Evolutionary conservation across 257 asterid species (phyloP).

Genomic region (Misopates orontium): DNA sequence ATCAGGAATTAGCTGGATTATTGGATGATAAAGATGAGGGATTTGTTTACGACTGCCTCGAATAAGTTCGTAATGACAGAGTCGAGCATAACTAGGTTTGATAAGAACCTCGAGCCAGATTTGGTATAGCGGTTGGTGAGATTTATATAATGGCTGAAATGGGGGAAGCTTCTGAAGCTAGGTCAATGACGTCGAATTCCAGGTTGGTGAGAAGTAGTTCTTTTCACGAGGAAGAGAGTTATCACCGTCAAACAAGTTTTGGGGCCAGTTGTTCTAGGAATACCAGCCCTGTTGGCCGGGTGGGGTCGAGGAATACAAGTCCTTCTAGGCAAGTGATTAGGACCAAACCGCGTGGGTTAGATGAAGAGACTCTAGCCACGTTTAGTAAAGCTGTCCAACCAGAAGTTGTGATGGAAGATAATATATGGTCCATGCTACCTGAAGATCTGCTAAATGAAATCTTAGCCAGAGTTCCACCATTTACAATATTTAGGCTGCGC

Average conservation of each 20-base stretch:
- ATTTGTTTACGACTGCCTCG: constrained; percentile 9
- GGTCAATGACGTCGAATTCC: constrained; percentile 44
- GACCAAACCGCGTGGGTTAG: constrained; percentile 96
- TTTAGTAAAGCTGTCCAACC: constrained; percentile 66
- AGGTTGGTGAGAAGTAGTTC: constrained; percentile 53
- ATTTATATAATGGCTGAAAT: constrained; percentile 38
- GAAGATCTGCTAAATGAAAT: constrained; percentile 91
- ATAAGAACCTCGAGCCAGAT: constrained; percentile 18
- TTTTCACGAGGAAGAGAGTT: constrained; percentile 56
- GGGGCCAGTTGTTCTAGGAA: constrained; percentile 75
- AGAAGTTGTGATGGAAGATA: constrained; percentile 93
- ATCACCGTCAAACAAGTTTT: constrained; percentile 60
- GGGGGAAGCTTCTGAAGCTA: constrained; percentile 66
- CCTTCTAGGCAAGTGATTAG: constrained; percentile 81
- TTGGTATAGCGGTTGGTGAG: constrained; percentile 18
- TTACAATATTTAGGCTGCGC: constrained; percentile 88
- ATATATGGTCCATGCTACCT: constrained; percentile 94
- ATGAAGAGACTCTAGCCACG: constrained; percentile 82
- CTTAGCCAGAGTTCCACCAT: constrained; percentile 93
- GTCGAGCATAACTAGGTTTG: constrained; percentile 15
- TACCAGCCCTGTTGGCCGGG: constrained; percentile 79
- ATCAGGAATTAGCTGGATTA: constrained; percentile 4
- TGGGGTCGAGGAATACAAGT: constrained; percentile 86
- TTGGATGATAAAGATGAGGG: constrained; percentile 17
- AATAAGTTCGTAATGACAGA: constrained; percentile 4